Evolutionary conservation across 2,329 filamentous ascomycete genomes (phyloP).

Genomic region (Trichoderma sp.): DNA sequence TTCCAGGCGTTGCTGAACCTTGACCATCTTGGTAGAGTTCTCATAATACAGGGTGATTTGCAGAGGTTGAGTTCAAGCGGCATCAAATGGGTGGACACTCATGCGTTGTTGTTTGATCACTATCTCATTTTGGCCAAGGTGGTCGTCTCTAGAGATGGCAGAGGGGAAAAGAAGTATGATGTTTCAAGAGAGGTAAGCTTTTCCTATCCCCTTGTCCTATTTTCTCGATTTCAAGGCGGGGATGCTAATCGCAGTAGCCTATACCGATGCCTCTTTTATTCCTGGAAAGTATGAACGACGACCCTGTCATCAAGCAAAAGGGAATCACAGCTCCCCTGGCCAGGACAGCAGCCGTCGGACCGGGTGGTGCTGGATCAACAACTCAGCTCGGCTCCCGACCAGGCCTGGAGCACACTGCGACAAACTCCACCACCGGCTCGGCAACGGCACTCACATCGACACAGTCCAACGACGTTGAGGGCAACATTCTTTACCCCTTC

Average conservation of each 20-base stretch:
- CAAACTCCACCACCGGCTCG: constrained; percentile 62
- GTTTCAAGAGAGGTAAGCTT: constrained; percentile 76
- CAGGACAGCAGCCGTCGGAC: constrained; percentile 58
- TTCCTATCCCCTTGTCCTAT: background rate
- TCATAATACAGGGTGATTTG: constrained; percentile 85
- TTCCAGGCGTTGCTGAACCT: constrained; percentile 90
- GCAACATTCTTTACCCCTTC: constrained; percentile 89
- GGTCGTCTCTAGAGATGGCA: constrained; percentile 63
- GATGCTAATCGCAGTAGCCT: constrained; percentile 48
- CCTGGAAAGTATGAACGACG: constrained; percentile 87
- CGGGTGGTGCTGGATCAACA: constrained; percentile 54
- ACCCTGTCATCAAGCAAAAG: constrained; percentile 80
- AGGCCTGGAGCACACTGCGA: constrained; percentile 64
- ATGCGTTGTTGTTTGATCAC: constrained; percentile 92
- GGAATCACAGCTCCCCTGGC: constrained; percentile 63
- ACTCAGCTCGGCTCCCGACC: constrained; percentile 57
- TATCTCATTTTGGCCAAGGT: constrained; percentile 92
- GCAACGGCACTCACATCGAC: constrained; percentile 38
- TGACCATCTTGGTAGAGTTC: constrained; percentile 86
- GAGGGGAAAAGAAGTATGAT: constrained; percentile 81
- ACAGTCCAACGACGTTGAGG: constrained; percentile 65
- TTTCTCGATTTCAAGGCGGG: background rate
- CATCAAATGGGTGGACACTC: constrained; percentile 90
- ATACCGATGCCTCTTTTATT: constrained; percentile 97
- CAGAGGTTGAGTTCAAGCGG: constrained; percentile 84